Evolutionary conservation across 2,329 filamentous ascomycete genomes (phyloP), one percentile per base, ranked within the genome.

Genomic region (Alternaria sp.): DNA sequence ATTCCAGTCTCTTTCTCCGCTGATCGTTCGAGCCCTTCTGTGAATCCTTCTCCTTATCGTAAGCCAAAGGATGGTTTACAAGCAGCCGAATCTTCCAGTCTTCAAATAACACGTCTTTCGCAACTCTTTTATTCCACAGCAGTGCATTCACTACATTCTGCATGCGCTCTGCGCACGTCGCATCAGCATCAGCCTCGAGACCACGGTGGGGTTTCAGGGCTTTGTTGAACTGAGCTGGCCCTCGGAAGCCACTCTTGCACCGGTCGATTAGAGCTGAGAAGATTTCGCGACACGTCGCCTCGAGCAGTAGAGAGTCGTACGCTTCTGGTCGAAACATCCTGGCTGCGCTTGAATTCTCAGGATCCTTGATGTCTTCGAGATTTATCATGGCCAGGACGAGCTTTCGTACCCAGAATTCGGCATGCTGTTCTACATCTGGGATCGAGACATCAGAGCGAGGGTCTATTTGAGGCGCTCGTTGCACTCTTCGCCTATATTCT

Each of bases 351-450:
- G 50, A 55, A n/a, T 41, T 37, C 10, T 37, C 21, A 2, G 49
- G 33, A 41, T 60, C 46, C 46, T 60, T 55, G 46, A 60, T 37
- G 49, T 47, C n/a, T 37, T 60, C 41, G 20, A 60, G 50, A 21
- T 28, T 55, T 5, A 47, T 47, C 49, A 55, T 60, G 21, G 50
- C 49, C 4, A 60, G 41, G 11, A 55, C 58, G 15, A 60, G 41
- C 49, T 47, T 53, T 28, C 43, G 50, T 5, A 60, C 49, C 49
- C 58, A 47, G 10, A 26, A 47, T 20, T 55, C 58, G 3, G 58
- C 58, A 44, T 60, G 33, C 21, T 37, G 41, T 18, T 60, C 41
- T 20, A 55, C 21, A 25, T 55, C 33, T 21, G 11, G 50, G 11
- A 60, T 55, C 23, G 58, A 60, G 21, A 10, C 14, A n/a, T 60